A percentile compares a stretch with the other conserved stretches of the same genome.
phyloP scores from a whole-genome alignment of 768 basidiomycete species.

The Lepiota subincarnata region DNA sequence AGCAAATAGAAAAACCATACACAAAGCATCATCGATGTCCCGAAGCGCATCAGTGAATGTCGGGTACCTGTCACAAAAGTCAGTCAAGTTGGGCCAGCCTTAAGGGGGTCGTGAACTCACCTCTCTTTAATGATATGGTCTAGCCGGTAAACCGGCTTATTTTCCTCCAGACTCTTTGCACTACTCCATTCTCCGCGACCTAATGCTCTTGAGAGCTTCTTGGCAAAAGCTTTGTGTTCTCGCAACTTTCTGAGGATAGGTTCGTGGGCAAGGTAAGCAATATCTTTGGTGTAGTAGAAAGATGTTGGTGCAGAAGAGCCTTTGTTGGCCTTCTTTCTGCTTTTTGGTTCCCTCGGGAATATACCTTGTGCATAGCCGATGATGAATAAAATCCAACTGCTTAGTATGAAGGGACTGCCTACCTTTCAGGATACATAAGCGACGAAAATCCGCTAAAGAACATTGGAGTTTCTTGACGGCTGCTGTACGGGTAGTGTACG shows the following conservation, averaged over 20 bases:
- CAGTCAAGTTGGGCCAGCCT: background rate
- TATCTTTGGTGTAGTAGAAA: constrained; percentile 98
- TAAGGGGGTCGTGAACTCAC: constrained; percentile 37
- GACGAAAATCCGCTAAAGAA: constrained; percentile 93
- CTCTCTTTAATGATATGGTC: constrained; percentile 98
- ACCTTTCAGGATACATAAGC: constrained; percentile 98
- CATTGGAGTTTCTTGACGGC: constrained; percentile 96
- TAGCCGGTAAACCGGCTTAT: constrained; percentile 84
- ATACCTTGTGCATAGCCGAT: constrained; percentile 58
- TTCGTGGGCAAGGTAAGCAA: constrained; percentile 95
- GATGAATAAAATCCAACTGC: constrained; percentile 2
- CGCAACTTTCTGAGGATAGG: constrained; percentile 89
- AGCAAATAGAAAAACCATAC: constrained; percentile 91
- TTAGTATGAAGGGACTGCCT: constrained; percentile 18
- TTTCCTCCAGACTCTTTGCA: constrained; percentile 91
- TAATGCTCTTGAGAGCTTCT: constrained; percentile 89
- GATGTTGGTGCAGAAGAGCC: constrained; percentile 95
- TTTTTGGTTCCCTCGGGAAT: constrained; percentile 93
- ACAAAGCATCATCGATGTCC: constrained; percentile 96
- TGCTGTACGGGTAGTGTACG: constrained; percentile 84
- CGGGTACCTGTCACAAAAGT: constrained; percentile 67
- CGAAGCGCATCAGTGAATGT: constrained; percentile 94
- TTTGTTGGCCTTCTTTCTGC: constrained; percentile 92
- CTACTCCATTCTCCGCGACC: constrained; percentile 94
- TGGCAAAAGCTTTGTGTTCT: constrained; percentile 98